Evolutionary conservation across 495 filamentous ascomycete species (phyloP).

Genomic region (Penicillium pancosmium): DNA sequence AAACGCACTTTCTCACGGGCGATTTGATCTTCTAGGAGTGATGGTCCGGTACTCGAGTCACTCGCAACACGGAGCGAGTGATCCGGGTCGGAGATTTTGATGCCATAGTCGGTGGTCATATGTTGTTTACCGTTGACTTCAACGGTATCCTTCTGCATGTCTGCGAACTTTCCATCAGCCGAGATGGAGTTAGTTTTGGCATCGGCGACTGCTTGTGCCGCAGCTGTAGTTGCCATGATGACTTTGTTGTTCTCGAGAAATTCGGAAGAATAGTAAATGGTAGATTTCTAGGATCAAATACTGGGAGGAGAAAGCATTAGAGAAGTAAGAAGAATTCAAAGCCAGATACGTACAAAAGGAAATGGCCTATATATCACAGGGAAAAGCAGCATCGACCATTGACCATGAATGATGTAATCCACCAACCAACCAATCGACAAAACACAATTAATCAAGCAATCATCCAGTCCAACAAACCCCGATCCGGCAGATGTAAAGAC

Average conservation of each 20-base stretch:
- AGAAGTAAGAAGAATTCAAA: neutral
- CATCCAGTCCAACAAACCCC: neutral
- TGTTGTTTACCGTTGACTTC: conserved; percentile 39
- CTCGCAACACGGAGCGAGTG: conserved; percentile 73
- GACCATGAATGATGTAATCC: neutral
- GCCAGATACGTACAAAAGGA: neutral
- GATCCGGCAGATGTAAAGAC: neutral
- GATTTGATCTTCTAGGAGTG: conserved; percentile 82
- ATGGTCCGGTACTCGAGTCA: conserved; percentile 65
- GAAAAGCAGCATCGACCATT: neutral
- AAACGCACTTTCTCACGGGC: conserved; percentile 70
- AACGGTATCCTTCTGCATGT: conserved; percentile 38
- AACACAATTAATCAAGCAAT: neutral
- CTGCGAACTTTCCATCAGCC: conserved; percentile 30
- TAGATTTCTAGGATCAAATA: neutral
- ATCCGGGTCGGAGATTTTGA: conserved; percentile 73
- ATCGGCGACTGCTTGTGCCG: neutral
- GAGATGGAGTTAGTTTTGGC: conserved; percentile 10
- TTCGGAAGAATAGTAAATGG: too few species aligned
- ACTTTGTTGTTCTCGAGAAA: neutral
- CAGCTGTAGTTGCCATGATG: conserved; percentile 14
- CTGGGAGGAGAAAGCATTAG: neutral
- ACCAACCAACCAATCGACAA: neutral
- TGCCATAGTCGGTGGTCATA: conserved; percentile 78
- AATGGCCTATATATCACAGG: neutral